Base-by-base conservation (phyloP, 108 stramenopile genomes). In the Chaetoceros tenuissimus region DNA sequence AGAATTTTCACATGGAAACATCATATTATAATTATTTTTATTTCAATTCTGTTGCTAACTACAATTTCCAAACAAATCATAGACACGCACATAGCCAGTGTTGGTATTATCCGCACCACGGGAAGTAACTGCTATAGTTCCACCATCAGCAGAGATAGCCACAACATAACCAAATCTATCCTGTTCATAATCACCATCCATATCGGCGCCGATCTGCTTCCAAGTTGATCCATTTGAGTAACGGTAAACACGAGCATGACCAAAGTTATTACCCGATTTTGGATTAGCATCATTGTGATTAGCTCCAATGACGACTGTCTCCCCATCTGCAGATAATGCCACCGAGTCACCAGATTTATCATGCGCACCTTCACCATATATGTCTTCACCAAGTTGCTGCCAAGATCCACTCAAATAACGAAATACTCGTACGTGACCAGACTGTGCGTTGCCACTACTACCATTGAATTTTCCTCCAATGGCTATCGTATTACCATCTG, bases 401-500 rank as follows among this genome's bases (percentile, higher is more conserved):
- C 79, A 80, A 40, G 34, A 5, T 10, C 8, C 34, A 40, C 8
- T 13, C 5, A 40, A 10, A 5, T 13, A 40, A 13, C 13, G 8
- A 40, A 40, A 40, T 10, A 40, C 34, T 13, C 34, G 5, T 13
- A 40, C 34, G 13, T 13, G 34, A 40, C 34, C 34, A 10, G 34
- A 5, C 5, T 40, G 13, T 10, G 5, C 5, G 13, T 13, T 13
- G 13, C 13, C 13, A 5, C 5, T 40, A 20, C 26, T 25, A 18
- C 56, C 49, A 8, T 58, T 58, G 28, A 46, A 47, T 20, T 62
- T 48, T 48, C 67, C 72, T 5, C 69, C 74, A 13, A 73, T 61
- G 5, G 66, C 79, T 34, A 80, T 16, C 18, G 67, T 49, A 1
- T 1, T 59, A 10, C 79, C 79, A 28, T 80, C 65, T 3, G 50